These are phyloP conservation scores for Phoma sp. DNA, from an alignment of 2,329 filamentous ascomycete species.

Conservation along the genomic window DNA sequence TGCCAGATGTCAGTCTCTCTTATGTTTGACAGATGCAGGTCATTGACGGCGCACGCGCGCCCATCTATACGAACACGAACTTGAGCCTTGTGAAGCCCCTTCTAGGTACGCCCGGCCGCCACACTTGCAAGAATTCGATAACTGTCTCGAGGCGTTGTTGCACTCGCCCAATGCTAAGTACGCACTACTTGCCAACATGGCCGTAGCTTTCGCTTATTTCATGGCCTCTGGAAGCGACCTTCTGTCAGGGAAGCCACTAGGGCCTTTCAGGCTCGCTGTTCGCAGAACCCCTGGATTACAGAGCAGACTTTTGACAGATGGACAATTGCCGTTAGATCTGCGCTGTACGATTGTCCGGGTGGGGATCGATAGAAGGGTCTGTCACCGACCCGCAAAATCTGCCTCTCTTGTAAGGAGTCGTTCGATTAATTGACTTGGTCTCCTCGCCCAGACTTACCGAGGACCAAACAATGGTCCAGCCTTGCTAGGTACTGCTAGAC, in stretches of 20 bases:
- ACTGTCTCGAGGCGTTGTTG: neutral
- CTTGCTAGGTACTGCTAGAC: neutral
- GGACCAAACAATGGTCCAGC: conserved; percentile 2
- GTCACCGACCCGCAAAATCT: conserved; percentile 2
- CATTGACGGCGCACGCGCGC: neutral
- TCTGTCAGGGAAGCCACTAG: conserved; percentile 1
- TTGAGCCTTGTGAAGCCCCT: too few species aligned
- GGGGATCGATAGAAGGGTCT: conserved; percentile 5
- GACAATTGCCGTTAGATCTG: too few species aligned
- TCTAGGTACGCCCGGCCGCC: neutral
- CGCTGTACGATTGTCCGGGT: neutral
- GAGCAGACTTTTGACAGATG: neutral
- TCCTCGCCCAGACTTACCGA: neutral
- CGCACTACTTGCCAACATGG: neutral
- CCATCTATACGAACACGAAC: neutral
- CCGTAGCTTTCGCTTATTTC: conserved; percentile 6
- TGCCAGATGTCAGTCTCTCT: neutral
- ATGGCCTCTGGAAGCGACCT: neutral
- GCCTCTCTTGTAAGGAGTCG: neutral
- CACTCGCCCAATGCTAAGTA: neutral
- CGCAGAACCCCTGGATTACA: conserved; percentile 2
- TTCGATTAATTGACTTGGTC: conserved; percentile 1
- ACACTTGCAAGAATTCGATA: neutral
- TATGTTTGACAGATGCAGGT: conserved; percentile 11
- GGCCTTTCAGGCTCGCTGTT: neutral